Base-by-base conservation (phyloP, 352 stramenopile species). In the Globisporangium perplexum region DNA sequence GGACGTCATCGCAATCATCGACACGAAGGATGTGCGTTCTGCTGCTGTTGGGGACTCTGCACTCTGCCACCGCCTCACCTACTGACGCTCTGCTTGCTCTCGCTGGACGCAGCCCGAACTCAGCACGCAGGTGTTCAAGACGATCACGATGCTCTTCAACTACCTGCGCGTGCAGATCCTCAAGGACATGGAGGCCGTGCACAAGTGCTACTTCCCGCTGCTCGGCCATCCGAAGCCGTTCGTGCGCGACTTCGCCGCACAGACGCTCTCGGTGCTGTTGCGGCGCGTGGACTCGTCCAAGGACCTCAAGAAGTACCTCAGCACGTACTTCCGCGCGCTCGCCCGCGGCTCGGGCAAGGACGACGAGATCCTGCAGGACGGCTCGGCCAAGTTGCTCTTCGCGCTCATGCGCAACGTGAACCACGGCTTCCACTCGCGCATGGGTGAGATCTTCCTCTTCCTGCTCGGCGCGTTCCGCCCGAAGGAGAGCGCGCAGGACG, bases 101-200 rank as follows among this genome's bases (percentile, higher is more conserved):
- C n/a, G n/a, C n/a, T n/a, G n/a, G n/a, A n/a, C 33, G 5, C 53
- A 90, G 74, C 88, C 88, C 1, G 88, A 97, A 47, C 59, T 94
- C 23, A 97, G 84, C 43, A 93, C 86, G 7, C 79, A 93, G 49
- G 86, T 95, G 55, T 97, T 97, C 63, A 93, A 95, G 68, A 94
- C 88, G 41, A 71, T 97, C 18, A 84, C 86, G 26, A 91, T 94
- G 75, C 71, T 96, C 30, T 97, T 97, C 60, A 92, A 72, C 55
- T 86, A 90, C 68, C 63, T 97, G 47, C 76, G 84, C 43, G 67
- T 81, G 45, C 79, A 94, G 47, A 68, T 97, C 31, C 65, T 94
- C 8, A 76, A 86, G 41, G 82, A 97, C 57, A 96, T 97, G 80
- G 81, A 90, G 24, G 74, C 83, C n/a, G 75, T 97, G 24, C 86